A percentile compares a stretch with the other conserved stretches of the same genome.
Evolutionary conservation across 2,329 filamentous ascomycete species (phyloP).

Genomic region (Penicillium digitatum): DNA sequence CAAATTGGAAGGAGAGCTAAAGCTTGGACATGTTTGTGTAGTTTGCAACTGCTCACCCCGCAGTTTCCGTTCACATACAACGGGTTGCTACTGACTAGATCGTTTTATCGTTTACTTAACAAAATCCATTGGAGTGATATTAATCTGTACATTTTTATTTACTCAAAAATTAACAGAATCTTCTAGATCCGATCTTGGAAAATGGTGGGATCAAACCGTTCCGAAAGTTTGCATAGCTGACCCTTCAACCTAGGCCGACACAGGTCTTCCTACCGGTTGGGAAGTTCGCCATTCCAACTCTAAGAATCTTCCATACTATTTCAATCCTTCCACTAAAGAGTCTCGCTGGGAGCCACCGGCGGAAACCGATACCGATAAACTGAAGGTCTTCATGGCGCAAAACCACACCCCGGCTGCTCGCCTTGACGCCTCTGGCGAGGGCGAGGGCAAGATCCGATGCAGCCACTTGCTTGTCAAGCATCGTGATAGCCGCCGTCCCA

Average conservation of each 20-base stretch:
- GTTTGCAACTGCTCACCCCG: conserved; percentile 22
- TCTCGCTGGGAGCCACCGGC: conserved; percentile 93
- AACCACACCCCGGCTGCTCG: conserved; percentile 61
- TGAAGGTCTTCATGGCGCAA: conserved; percentile 89
- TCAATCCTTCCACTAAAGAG: conserved; percentile 79
- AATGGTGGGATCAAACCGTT: conserved; percentile 5
- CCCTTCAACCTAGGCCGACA: conserved; percentile 54
- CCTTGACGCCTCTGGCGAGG: conserved; percentile 37
- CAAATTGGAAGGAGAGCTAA: neutral
- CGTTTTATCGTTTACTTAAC: neutral
- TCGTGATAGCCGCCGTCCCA: conserved; percentile 76
- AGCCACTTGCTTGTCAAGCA: conserved; percentile 95
- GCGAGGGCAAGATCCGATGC: conserved; percentile 82
- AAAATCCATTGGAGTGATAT: neutral
- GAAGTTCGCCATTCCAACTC: conserved; percentile 97
- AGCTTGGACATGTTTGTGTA: conserved; percentile 13
- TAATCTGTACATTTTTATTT: neutral
- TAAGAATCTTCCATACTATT: conserved; percentile 98
- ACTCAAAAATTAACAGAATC: neutral
- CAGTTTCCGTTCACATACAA: conserved; percentile 20
- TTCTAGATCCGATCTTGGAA: neutral
- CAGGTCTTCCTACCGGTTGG: conserved; percentile 81
- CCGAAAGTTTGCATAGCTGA: neutral
- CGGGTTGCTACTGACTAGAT: neutral
- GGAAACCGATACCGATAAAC: conserved; percentile 82